Percentiles rank a stretch among this genome's conserved stretches.
phyloP scores from a whole-genome alignment of 805 yeast genomes.

The Debaryomyces castellii region DNA sequence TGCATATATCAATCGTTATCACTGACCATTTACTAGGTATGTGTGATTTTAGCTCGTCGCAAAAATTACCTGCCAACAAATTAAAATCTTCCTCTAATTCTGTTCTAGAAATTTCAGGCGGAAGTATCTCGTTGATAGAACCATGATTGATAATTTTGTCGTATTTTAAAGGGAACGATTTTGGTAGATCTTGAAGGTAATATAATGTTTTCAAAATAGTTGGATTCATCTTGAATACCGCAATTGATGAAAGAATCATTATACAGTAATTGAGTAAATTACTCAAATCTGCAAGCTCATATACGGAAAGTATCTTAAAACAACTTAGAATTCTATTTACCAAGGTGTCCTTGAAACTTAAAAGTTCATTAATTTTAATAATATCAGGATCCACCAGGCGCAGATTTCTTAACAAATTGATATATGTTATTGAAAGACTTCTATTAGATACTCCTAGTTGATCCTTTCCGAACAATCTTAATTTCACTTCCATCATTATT shows the following conservation, averaged over 20 bases:
- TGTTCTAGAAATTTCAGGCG: conserved; percentile 6
- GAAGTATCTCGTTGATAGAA: conserved; percentile 9
- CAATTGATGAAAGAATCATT: conserved; percentile 18
- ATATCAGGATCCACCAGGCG: not conserved
- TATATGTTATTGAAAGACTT: not conserved
- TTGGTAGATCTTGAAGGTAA: conserved; percentile 20
- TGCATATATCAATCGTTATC: conserved; percentile 60
- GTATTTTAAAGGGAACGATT: conserved; percentile 18
- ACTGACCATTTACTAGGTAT: conserved; percentile 50
- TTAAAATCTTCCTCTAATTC: conserved; percentile 5
- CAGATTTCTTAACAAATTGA: not conserved
- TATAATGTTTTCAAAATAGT: conserved; percentile 14
- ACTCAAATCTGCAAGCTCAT: conserved; percentile 15
- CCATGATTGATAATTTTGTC: conserved; percentile 15
- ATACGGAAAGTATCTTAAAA: conserved; percentile 8
- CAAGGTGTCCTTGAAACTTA: conserved; percentile 15
- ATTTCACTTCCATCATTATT: conserved; percentile 3
- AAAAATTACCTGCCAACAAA: conserved; percentile 3
- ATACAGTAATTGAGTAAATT: conserved; percentile 16
- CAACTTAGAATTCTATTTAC: conserved; percentile 1
- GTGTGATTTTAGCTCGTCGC: conserved; percentile 6
- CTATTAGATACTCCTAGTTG: not conserved
- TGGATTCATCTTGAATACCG: conserved; percentile 14
- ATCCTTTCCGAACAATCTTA: not conserved
- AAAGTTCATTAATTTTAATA: conserved; percentile 13